Evolutionary conservation across 2,329 filamentous ascomycete species (phyloP).

Genomic region (Scedosporium apiospermum): DNA sequence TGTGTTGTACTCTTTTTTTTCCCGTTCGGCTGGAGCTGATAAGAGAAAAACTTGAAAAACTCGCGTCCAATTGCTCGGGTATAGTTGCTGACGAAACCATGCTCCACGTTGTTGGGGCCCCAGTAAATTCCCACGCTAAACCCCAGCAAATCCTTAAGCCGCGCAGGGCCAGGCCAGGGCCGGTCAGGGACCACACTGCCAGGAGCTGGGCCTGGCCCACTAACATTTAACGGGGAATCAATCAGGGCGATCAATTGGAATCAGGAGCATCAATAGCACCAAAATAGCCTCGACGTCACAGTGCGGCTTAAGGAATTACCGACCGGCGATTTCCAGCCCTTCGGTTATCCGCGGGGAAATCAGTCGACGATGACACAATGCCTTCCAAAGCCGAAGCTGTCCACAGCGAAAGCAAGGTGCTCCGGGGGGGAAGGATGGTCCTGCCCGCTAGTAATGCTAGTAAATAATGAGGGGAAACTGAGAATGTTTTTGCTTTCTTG

Average conservation of each 20-base stretch:
- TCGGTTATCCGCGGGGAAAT: slow-evolving; percentile 28
- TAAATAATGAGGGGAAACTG: not conserved
- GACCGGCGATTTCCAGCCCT: slow-evolving; percentile 1
- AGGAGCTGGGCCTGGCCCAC: not conserved
- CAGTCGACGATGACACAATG: slow-evolving; percentile 21
- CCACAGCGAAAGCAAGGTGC: not conserved
- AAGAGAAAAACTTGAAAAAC: no score
- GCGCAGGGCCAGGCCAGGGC: no score
- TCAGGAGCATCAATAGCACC: not conserved
- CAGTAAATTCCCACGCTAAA: no score
- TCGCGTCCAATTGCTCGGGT: no score
- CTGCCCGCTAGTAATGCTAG: not conserved
- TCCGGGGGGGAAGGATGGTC: not conserved
- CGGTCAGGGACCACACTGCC: no score
- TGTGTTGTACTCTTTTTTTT: not conserved
- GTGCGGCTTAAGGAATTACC: not conserved
- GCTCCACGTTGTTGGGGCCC: no score
- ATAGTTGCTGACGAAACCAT: no score
- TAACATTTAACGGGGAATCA: not conserved
- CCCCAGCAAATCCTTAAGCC: no score
- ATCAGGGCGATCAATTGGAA: not conserved
- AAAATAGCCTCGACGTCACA: not conserved
- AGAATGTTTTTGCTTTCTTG: not conserved
- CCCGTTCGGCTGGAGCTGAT: no score
- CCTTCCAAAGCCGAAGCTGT: slow-evolving; percentile 20